phyloP scores from a whole-genome alignment of 495 filamentous ascomycete species.

The Aspergillus mulundensis region DNA sequence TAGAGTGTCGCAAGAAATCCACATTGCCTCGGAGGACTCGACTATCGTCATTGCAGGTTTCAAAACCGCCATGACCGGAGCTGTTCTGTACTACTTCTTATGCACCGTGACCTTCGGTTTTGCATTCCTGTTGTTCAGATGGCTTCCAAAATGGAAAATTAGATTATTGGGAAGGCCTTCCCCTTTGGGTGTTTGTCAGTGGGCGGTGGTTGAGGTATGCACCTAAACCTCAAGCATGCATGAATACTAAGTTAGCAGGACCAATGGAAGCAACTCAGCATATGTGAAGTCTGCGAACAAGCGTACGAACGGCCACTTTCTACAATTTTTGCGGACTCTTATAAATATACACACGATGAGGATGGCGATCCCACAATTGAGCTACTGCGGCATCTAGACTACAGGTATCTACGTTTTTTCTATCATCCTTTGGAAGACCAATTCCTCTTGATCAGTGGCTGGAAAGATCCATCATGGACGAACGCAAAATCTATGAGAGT shows the following conservation, averaged over 20 bases:
- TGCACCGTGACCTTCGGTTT: slow-evolving; percentile 71
- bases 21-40: slow-evolving; percentile 89
- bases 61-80: slow-evolving; percentile 65
- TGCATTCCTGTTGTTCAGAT: slow-evolving; percentile 78
- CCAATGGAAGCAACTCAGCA: slow-evolving; percentile 87
- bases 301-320: slow-evolving; percentile 78
- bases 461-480: slow-evolving; percentile 91
- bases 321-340: slow-evolving; percentile 72
- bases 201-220: slow-evolving; percentile 82
- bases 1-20: slow-evolving; percentile 78
- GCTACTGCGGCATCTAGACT: slow-evolving; percentile 72
- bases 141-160: slow-evolving; percentile 85
- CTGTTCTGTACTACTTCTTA: slow-evolving; percentile 60
- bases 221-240: neutral
- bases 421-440: slow-evolving; percentile 85
- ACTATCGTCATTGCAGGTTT: slow-evolving; percentile 92
- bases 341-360: slow-evolving; percentile 62
- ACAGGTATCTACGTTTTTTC: slow-evolving; percentile 89
- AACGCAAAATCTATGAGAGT: slow-evolving; percentile 67
- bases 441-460: slow-evolving; percentile 78
- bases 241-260: slow-evolving; percentile 45
- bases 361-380: slow-evolving; percentile 77
- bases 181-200: slow-evolving; percentile 68
- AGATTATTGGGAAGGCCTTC: slow-evolving; percentile 64
- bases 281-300: slow-evolving; percentile 61